Conservation (phyloP, 208 protist genomes). For the Leishmania arabica region DNA sequence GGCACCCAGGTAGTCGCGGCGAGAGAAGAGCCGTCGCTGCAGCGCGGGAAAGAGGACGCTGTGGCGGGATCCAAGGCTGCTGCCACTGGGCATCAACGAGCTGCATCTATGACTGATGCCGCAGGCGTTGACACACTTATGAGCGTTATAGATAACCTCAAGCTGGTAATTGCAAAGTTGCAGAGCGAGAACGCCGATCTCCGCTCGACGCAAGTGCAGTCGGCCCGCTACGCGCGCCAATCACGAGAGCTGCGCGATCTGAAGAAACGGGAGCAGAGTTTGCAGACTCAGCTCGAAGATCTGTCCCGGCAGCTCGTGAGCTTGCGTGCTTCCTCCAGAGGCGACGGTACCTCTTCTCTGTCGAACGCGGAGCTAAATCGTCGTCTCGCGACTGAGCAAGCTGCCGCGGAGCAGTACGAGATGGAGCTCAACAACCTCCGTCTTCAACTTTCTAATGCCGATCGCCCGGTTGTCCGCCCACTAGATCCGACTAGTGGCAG, state of each 20-base stretch:
- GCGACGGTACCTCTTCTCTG: conserved; percentile 9
- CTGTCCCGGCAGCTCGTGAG: conserved; percentile 24
- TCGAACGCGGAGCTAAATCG: conserved; percentile 40
- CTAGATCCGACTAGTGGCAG: conserved; percentile 33
- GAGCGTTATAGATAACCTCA: conserved; percentile 75
- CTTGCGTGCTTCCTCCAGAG: conserved; percentile 20
- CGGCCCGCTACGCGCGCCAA: conserved; percentile 44
- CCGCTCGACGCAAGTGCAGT: conserved; percentile 25
- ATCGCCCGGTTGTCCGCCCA: conserved; percentile 45
- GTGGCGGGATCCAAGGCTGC: neutral
- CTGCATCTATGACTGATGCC: conserved; percentile 7
- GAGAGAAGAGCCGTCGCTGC: conserved; percentile 4
- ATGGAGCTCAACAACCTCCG: conserved; percentile 53
- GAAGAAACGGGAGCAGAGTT: conserved; percentile 41
- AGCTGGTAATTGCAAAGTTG: conserved; percentile 72
- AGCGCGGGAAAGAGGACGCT: conserved; percentile 11
- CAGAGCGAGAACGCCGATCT: conserved; percentile 76
- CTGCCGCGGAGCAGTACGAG: conserved; percentile 55
- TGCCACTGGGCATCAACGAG: conserved; percentile 13
- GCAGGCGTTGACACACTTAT: conserved; percentile 39
- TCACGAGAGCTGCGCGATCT: conserved; percentile 64
- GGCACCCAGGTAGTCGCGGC: conserved; percentile 53
- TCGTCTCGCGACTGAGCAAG: conserved; percentile 56
- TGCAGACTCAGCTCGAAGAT: conserved; percentile 37
- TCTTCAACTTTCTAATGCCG: conserved; percentile 40